Evolutionary conservation across 768 basidiomycete genomes (phyloP).

Genomic region (Rickenella mellea): DNA sequence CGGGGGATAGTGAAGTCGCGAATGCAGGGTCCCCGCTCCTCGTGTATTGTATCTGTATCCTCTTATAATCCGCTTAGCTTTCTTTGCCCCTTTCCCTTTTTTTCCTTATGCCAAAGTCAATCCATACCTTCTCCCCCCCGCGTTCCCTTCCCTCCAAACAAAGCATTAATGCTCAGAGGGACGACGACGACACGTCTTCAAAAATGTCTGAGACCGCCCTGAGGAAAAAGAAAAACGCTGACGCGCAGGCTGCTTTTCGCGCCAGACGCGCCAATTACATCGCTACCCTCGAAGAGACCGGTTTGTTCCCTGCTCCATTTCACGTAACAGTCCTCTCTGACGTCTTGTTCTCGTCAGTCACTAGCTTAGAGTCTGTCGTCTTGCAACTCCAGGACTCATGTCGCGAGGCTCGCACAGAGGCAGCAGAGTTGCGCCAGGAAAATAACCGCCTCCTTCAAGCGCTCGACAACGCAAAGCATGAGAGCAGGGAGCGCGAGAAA

Average conservation of each 20-base stretch:
- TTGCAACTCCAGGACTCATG: slow-evolving; percentile 76
- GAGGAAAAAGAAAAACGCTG: slow-evolving; percentile 84
- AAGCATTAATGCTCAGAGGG: slow-evolving; percentile 23
- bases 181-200: slow-evolving; percentile 24
- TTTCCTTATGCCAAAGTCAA: slow-evolving; percentile 10
- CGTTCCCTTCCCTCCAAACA: slow-evolving; percentile 13
- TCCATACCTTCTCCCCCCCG: slow-evolving; percentile 15
- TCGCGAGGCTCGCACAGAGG: slow-evolving; percentile 54
- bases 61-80: slow-evolving; percentile 36
- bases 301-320: slow-evolving; percentile 16
- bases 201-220: slow-evolving; percentile 60
- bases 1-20: not conserved
- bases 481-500: slow-evolving; percentile 64
- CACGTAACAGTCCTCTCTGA: not conserved
- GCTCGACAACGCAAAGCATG: slow-evolving; percentile 28
- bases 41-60: slow-evolving; percentile 29
- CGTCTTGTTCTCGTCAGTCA: slow-evolving; percentile 36
- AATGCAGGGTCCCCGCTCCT: slow-evolving; percentile 41
- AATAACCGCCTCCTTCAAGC: slow-evolving; percentile 37
- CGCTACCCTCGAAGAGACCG: slow-evolving; percentile 77
- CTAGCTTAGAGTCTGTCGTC: slow-evolving; percentile 77
- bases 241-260: slow-evolving; percentile 81
- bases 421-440: slow-evolving; percentile 54
- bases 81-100: slow-evolving; percentile 17
- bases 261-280: slow-evolving; percentile 80